Conservation (phyloP, 345 rosid genomes). For the Ricinus communis region DNA sequence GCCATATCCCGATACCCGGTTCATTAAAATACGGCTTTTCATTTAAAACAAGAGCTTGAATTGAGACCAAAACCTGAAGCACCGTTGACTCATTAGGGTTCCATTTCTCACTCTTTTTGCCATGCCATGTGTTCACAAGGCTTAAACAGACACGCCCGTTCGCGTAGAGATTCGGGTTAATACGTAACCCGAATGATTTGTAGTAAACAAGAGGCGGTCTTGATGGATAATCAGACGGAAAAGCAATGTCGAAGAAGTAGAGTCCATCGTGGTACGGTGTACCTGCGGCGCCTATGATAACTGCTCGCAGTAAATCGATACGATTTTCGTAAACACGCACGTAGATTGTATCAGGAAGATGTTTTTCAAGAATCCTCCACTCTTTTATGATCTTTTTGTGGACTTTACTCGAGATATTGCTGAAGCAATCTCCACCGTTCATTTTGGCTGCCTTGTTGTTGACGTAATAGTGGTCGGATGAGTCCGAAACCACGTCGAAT, state of each 20-base stretch:
- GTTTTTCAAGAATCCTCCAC: conserved; percentile 47
- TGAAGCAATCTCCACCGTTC: conserved; percentile 15
- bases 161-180: conserved; percentile 59
- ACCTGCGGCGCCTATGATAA: conserved; percentile 48
- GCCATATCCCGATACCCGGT: conserved; percentile 33
- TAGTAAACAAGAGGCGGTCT: conserved; percentile 48
- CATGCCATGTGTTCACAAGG: conserved; percentile 54
- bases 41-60: conserved; percentile 58
- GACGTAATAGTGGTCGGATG: conserved; percentile 38
- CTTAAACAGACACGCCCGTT: conserved; percentile 54
- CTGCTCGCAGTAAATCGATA: conserved; percentile 50
- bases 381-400: conserved; percentile 52
- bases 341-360: conserved; percentile 51
- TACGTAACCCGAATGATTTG: conserved; percentile 45
- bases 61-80: conserved; percentile 55
- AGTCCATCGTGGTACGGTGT: conserved; percentile 71
- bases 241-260: conserved; percentile 59
- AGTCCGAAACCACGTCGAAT: conserved; percentile 45
- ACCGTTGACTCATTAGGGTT: conserved; percentile 44
- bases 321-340: conserved; percentile 59
- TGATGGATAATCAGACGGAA: conserved; percentile 51
- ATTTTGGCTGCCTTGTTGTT: background rate
- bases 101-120: conserved; percentile 49
- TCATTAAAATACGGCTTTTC: conserved; percentile 57
- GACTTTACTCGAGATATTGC: conserved; percentile 19